Evolutionary conservation across 768 basidiomycete genomes (phyloP).

Genomic region (Rhizopogon salebrosus): DNA sequence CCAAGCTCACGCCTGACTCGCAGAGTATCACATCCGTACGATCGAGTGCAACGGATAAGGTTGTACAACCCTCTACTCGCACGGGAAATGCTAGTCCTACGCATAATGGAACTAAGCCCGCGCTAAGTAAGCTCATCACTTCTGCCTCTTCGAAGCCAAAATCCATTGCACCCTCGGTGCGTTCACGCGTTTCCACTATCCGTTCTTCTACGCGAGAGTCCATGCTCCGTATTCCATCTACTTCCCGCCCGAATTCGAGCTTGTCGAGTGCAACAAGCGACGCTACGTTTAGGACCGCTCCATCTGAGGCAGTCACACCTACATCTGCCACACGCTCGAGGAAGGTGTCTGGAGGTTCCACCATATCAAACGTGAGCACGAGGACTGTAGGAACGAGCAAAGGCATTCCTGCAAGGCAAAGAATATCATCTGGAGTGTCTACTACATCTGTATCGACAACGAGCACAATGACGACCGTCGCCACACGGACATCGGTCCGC

Average conservation of each 20-base stretch:
- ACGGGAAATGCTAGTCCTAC: not conserved
- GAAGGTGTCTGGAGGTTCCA: constrained; percentile 24
- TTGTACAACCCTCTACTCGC: constrained; percentile 1
- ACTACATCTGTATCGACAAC: constrained; percentile 8
- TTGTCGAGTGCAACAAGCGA: constrained; percentile 27
- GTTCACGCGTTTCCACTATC: constrained; percentile 17
- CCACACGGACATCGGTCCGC: constrained; percentile 18
- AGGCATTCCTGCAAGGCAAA: constrained; percentile 7
- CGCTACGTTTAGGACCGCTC: constrained; percentile 26
- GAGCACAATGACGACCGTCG: not conserved
- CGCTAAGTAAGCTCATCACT: constrained; percentile 8
- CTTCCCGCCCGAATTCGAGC: constrained; percentile 22
- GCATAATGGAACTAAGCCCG: constrained; percentile 4
- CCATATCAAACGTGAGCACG: constrained; percentile 25
- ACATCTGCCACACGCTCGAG: constrained; percentile 25
- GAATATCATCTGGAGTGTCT: constrained; percentile 24
- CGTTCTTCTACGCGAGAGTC: constrained; percentile 23
- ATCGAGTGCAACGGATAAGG: constrained; percentile 20
- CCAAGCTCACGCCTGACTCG: constrained; percentile 59
- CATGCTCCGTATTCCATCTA: constrained; percentile 26
- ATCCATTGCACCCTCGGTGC: constrained; percentile 12
- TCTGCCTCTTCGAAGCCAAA: constrained; percentile 8
- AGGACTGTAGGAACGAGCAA: constrained; percentile 24
- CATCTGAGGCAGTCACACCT: constrained; percentile 23
- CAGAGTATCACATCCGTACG: constrained; percentile 21